Conservation (phyloP, 306 rosid species). For the Alnus rubra region DNA sequence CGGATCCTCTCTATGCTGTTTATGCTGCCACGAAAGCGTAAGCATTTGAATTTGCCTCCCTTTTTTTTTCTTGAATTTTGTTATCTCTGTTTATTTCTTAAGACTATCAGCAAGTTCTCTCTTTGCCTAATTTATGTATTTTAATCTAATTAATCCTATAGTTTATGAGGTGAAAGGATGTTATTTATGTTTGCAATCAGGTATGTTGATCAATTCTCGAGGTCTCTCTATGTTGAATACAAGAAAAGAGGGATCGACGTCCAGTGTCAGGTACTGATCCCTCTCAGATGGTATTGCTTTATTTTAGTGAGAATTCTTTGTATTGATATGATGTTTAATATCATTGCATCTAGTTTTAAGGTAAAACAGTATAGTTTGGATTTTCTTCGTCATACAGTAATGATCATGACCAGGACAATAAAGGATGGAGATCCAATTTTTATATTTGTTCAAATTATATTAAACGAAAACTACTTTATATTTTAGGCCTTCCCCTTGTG, state of each 20-base stretch:
- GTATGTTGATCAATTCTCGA: constrained; percentile 91
- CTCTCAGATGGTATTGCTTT: constrained; percentile 2
- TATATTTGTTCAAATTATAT: neutral
- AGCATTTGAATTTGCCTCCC: constrained; percentile 23
- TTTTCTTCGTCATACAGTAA: neutral
- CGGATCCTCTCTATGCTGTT: constrained; percentile 93
- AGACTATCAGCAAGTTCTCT: neutral
- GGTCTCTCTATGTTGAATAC: constrained; percentile 91
- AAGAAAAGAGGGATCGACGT: constrained; percentile 92
- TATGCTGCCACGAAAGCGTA: constrained; percentile 98
- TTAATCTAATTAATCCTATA: neutral
- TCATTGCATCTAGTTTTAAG: neutral
- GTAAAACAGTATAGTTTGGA: neutral
- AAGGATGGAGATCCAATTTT: neutral
- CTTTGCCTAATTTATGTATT: neutral
- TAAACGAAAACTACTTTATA: neutral
- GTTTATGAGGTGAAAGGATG: constrained; percentile 7
- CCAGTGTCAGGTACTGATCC: constrained; percentile 92
- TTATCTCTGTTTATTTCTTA: neutral
- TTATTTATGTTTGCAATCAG: constrained; percentile 41
- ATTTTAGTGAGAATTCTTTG: neutral
- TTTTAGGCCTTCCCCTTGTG: too few species aligned
- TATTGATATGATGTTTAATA: neutral
- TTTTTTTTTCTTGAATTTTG: neutral
- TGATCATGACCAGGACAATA: too few species aligned